phyloP scores from a whole-genome alignment of 148 eudicot species.

The Fallopia convolvulus region DNA sequence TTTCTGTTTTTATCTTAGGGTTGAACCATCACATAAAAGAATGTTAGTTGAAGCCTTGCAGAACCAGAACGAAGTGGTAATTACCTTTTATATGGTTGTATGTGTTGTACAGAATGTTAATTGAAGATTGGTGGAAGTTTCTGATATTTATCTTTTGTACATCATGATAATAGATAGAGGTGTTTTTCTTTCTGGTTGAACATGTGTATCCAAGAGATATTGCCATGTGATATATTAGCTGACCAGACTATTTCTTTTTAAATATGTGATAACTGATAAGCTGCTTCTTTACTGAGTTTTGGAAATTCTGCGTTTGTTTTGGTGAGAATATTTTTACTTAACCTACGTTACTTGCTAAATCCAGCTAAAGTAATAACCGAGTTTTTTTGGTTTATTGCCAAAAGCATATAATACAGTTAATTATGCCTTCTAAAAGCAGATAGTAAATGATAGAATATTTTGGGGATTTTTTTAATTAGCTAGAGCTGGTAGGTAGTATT shows the following conservation, averaged over 20 bases:
- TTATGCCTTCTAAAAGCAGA: neutral
- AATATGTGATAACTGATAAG: neutral
- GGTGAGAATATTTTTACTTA: neutral
- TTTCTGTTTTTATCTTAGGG: slow-evolving; percentile 38
- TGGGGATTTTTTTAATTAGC: neutral
- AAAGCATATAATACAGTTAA: neutral
- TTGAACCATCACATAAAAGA: slow-evolving; percentile 97
- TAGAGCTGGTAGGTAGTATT: neutral
- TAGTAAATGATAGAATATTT: neutral
- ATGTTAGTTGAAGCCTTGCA: slow-evolving; percentile 98
- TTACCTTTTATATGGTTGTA: slow-evolving; percentile 4
- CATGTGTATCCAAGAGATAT: neutral
- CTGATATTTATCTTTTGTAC: neutral
- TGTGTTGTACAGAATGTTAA: neutral
- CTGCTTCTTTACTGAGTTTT: neutral
- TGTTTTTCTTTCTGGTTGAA: neutral
- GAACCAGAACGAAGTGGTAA: slow-evolving; percentile 96
- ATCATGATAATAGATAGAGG: neutral
- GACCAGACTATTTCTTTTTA: neutral
- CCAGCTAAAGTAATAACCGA: neutral
- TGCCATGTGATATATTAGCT: neutral
- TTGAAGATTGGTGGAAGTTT: neutral
- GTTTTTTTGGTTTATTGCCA: neutral
- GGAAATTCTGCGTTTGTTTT: neutral
- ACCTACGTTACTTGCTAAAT: neutral